phyloP scores from a whole-genome alignment of 192 early-diverging fungal genomes.

The Coemansia sp. region DNA sequence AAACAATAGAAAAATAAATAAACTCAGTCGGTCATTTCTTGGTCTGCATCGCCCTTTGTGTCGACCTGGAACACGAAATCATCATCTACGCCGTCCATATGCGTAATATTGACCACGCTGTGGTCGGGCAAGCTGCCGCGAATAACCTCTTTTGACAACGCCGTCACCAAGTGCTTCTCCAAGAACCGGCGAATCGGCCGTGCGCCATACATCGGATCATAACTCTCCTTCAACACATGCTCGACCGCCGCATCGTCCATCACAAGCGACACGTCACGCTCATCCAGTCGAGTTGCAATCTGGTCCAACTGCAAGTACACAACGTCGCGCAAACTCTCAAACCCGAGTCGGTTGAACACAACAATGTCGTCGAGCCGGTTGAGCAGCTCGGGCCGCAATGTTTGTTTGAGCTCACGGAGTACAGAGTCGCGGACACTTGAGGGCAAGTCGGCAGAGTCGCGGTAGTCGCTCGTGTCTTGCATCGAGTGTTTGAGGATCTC shows the following conservation, averaged over 20 bases:
- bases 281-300: slow-evolving; percentile 66
- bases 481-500: slow-evolving; percentile 53
- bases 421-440: slow-evolving; percentile 57
- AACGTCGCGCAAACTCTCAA: slow-evolving; percentile 64
- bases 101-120: slow-evolving; percentile 53
- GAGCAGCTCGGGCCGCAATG: slow-evolving; percentile 91
- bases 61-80: slow-evolving; percentile 47
- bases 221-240: slow-evolving; percentile 73
- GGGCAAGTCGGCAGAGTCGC: slow-evolving; percentile 37
- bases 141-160: slow-evolving; percentile 69
- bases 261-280: slow-evolving; percentile 68
- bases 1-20: not conserved
- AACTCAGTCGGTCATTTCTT: slow-evolving; percentile 23
- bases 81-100: slow-evolving; percentile 17
- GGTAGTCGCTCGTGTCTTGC: slow-evolving; percentile 22
- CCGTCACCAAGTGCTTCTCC: slow-evolving; percentile 81
- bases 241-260: slow-evolving; percentile 71
- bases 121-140: slow-evolving; percentile 61
- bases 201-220: slow-evolving; percentile 94
- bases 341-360: slow-evolving; percentile 71
- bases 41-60: slow-evolving; percentile 21
- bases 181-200: slow-evolving; percentile 87
- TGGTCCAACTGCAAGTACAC: slow-evolving; percentile 67
- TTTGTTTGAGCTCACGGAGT: slow-evolving; percentile 74
- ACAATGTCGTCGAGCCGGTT: slow-evolving; percentile 96